Conservation (phyloP, 2,329 filamentous ascomycete species). For the Fusarium sublunatum region DNA sequence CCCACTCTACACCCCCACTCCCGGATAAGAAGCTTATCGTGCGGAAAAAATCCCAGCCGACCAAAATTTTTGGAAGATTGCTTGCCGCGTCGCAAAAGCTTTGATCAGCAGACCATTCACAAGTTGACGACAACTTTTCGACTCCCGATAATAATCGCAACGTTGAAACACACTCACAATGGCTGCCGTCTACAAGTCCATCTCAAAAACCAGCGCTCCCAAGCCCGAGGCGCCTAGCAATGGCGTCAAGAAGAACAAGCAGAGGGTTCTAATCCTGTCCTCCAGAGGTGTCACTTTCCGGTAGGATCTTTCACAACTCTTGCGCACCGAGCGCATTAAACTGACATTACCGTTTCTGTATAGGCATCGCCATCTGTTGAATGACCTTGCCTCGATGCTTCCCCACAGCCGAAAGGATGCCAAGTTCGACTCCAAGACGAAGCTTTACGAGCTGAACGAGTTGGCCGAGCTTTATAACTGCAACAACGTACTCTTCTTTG, state of each 20-base stretch:
- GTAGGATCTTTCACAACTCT: conserved; percentile 56
- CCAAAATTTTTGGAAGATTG: conserved; percentile 46
- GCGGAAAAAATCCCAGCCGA: conserved; percentile 46
- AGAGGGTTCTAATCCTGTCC: conserved; percentile 87
- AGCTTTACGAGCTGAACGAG: conserved; percentile 84
- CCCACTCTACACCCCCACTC: conserved; percentile 34
- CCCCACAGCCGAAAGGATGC: conserved; percentile 94
- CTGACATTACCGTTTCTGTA: conserved; percentile 27
- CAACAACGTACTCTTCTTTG: conserved; percentile 95
- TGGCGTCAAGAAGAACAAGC: conserved; percentile 71
- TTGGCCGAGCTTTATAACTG: conserved; percentile 83
- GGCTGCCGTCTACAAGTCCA: conserved; percentile 80
- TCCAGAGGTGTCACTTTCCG: conserved; percentile 92
- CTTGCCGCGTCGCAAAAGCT: conserved; percentile 40
- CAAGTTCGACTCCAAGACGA: conserved; percentile 96
- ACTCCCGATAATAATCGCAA: conserved; percentile 12
- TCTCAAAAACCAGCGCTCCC: conserved; percentile 68
- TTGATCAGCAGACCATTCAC: conserved; percentile 22
- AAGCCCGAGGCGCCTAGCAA: conserved; percentile 62
- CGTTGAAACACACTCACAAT: conserved; percentile 50
- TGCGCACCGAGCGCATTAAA: conserved; percentile 18
- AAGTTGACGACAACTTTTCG: conserved; percentile 29
- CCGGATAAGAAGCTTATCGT: conserved; percentile 51
- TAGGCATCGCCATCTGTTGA: conserved; percentile 92
- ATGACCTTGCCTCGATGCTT: conserved; percentile 87